These are phyloP conservation scores for Cercophora samala DNA, from an alignment of 495 filamentous ascomycete genomes.

Conservation along the genomic window DNA sequence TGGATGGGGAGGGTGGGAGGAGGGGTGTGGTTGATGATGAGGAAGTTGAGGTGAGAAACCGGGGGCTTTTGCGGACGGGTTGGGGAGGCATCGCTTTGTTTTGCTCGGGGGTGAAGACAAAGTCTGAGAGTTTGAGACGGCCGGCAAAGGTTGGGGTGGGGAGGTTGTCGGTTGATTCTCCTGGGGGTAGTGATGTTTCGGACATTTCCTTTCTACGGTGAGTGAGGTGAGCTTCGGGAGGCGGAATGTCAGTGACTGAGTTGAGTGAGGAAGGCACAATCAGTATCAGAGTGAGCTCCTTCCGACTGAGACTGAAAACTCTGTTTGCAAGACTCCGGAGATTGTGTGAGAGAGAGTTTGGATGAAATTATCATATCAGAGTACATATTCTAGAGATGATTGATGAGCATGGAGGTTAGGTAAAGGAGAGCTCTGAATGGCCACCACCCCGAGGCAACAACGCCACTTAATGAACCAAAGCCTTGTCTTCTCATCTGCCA, in stretches of 20 bases:
- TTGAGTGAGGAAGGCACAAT: background rate
- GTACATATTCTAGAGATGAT: background rate
- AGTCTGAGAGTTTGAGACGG: constrained; percentile 48
- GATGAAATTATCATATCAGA: background rate
- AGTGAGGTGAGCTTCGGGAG: background rate
- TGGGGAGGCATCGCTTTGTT: constrained; percentile 19
- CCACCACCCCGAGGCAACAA: constrained; percentile 4
- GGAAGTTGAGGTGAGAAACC: background rate
- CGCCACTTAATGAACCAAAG: background rate
- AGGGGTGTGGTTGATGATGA: constrained; percentile 11
- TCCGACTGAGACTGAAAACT: background rate
- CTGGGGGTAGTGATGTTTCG: constrained; percentile 14
- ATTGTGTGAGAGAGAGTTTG: background rate
- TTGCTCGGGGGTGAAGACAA: constrained; percentile 37
- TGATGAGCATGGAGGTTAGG: background rate
- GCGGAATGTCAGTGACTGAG: too few species aligned
- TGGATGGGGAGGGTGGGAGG: constrained; percentile 5
- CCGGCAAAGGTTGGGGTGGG: constrained; percentile 52
- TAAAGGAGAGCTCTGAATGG: background rate
- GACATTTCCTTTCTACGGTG: constrained; percentile 1
- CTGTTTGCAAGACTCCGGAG: background rate
- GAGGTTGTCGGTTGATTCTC: constrained; percentile 12
- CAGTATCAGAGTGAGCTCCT: too few species aligned
- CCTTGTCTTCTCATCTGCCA: background rate
- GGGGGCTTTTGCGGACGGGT: constrained; percentile 10